Percentiles rank a stretch among this genome's conserved stretches.
Conservation (phyloP, 148 eudicot genomes). For the Camellia japonica region DNA sequence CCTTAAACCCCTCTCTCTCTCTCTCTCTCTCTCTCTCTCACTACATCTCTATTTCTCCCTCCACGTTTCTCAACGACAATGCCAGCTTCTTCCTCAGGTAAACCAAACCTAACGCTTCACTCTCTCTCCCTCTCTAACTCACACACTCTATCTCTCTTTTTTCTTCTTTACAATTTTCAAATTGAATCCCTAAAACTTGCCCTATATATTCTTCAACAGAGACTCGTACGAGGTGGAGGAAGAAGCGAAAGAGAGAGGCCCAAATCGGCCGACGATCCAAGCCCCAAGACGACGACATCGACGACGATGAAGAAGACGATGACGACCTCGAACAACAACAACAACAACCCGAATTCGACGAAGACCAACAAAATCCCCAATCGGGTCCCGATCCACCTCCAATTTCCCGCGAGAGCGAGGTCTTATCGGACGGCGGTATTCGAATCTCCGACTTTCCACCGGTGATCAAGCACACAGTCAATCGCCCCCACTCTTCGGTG, state of each 20-base stretch:
- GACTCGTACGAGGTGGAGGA: slow-evolving; percentile 67
- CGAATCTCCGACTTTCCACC: slow-evolving; percentile 67
- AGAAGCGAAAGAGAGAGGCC: slow-evolving; percentile 48
- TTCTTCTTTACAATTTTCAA: background rate
- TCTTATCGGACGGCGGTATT: slow-evolving; percentile 43
- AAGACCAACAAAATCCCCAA: slow-evolving; percentile 47
- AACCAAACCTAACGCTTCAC: background rate
- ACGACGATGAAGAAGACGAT: slow-evolving; percentile 54
- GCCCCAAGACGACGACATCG: slow-evolving; percentile 42
- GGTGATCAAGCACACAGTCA: slow-evolving; percentile 48
- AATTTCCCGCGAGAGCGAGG: slow-evolving; percentile 37
- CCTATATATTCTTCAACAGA: slow-evolving; percentile 30
- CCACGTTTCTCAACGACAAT: slow-evolving; percentile 32
- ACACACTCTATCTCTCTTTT: too few species aligned
- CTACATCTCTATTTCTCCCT: slow-evolving; percentile 9
- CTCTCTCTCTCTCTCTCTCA: slow-evolving; percentile 9
- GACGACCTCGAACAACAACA: slow-evolving; percentile 33
- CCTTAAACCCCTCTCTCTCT: background rate
- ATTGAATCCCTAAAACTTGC: background rate
- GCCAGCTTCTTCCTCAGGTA: slow-evolving; percentile 88
- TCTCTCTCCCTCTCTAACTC: background rate
- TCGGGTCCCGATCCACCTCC: slow-evolving; percentile 21
- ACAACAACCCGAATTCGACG: slow-evolving; percentile 45
- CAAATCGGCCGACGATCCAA: slow-evolving; percentile 49
- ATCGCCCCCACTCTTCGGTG: slow-evolving; percentile 58